Conservation (phyloP, 2,329 filamentous ascomycete genomes). For the Fusarium concolor region DNA sequence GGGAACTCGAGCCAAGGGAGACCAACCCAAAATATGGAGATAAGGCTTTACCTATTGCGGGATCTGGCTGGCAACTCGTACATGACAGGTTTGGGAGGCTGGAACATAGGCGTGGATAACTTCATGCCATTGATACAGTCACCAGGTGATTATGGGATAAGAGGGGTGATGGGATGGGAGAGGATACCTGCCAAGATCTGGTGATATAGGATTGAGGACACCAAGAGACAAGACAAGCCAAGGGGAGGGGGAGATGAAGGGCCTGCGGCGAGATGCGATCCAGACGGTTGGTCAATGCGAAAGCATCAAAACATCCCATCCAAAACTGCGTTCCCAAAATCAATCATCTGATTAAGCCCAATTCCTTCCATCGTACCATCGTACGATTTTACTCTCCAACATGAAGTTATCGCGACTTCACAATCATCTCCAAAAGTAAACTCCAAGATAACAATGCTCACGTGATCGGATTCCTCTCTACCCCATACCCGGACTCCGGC, state of each 20-base stretch:
- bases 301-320: neutral
- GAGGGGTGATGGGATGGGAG: neutral
- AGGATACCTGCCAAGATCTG: neutral
- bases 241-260: neutral
- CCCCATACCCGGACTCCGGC: conserved; percentile 30
- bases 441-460: neutral
- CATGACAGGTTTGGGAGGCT: conserved; percentile 33
- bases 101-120: conserved; percentile 23
- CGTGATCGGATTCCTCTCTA: conserved; percentile 27
- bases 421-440: neutral
- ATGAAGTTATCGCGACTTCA: conserved; percentile 20
- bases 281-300: neutral
- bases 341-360: neutral
- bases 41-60: conserved; percentile 36
- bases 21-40: conserved; percentile 11
- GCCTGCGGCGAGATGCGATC: neutral
- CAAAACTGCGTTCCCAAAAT: neutral
- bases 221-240: neutral
- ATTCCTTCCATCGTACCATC: neutral
- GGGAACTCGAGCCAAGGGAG: neutral
- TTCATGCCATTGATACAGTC: conserved; percentile 4
- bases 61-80: conserved; percentile 35
- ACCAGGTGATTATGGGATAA: conserved; percentile 12
- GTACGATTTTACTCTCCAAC: neutral
- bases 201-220: conserved; percentile 5